phyloP scores from a whole-genome alignment of 192 early-diverging fungal species.

The Hyaloraphidium curvatum region DNA sequence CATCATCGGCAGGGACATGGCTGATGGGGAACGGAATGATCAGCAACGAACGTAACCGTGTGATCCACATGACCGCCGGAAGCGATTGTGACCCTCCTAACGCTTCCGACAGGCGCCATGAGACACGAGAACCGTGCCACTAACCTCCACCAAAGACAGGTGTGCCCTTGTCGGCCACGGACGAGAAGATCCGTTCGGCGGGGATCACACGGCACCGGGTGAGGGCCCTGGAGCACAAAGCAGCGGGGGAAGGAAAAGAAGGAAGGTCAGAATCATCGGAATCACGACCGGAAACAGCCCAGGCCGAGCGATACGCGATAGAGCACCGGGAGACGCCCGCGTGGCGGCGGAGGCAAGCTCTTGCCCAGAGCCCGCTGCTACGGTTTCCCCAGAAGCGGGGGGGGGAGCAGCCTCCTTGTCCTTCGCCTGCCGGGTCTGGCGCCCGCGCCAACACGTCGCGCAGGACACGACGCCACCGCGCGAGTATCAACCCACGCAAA shows the following conservation, averaged over 20 bases:
- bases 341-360: no score
- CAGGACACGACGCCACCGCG: neutral
- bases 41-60: no score
- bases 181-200: neutral
- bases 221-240: neutral
- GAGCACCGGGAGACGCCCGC: no score
- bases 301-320: no score
- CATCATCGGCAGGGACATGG: slow-evolving; percentile 1
- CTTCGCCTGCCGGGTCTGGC: neutral
- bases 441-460: neutral
- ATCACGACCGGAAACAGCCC: neutral
- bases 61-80: no score
- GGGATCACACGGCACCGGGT: neutral
- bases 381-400: no score
- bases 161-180: neutral
- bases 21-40: no score
- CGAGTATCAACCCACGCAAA: neutral
- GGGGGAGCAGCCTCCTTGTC: neutral
- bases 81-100: no score
- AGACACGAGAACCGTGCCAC: no score
- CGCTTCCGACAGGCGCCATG: no score
- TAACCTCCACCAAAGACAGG: slow-evolving; percentile 2
- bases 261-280: neutral
- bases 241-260: neutral
- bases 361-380: no score